Conservation (phyloP, 768 basidiomycete species). For the Dictyophora rubrovolvata region DNA sequence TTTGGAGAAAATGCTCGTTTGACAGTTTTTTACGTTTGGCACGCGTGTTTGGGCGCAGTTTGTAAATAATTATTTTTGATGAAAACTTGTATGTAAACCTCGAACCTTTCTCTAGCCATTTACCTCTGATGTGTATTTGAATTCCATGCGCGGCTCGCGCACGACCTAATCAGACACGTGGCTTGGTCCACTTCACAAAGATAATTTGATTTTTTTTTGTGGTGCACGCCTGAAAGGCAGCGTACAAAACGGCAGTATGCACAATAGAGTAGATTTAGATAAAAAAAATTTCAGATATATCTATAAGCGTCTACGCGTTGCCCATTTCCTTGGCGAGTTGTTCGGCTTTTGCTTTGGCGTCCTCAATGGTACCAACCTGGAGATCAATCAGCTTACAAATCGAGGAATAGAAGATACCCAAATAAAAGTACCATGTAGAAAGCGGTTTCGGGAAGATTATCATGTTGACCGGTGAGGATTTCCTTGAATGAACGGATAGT, state of each 20-base stretch:
- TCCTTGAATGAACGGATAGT: constrained; percentile 96
- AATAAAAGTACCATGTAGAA: constrained; percentile 71
- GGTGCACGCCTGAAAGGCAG: not conserved
- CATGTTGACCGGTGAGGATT: constrained; percentile 85
- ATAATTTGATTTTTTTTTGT: not conserved
- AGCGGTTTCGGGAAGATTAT: constrained; percentile 86
- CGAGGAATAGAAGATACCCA: constrained; percentile 19
- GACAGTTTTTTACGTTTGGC: too few relatives aligned
- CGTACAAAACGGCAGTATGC: not conserved
- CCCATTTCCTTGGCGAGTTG: constrained; percentile 92
- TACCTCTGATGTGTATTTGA: too few relatives aligned
- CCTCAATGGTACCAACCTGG: constrained; percentile 86
- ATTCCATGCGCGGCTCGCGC: too few relatives aligned
- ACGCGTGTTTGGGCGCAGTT: too few relatives aligned
- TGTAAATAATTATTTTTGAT: too few relatives aligned
- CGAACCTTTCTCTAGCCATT: not conserved
- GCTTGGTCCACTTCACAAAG: not conserved
- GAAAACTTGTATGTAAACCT: not conserved
- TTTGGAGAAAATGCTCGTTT: too few relatives aligned
- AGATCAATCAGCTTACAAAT: constrained; percentile 4
- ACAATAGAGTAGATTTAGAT: not conserved
- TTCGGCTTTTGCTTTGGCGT: constrained; percentile 95
- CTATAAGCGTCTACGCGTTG: constrained; percentile 18
- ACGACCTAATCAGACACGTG: not conserved
- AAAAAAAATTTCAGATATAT: not conserved